These are phyloP conservation scores for Diaporthe destruens DNA, from an alignment of 2,329 filamentous ascomycete genomes.

Conservation along the genomic window DNA sequence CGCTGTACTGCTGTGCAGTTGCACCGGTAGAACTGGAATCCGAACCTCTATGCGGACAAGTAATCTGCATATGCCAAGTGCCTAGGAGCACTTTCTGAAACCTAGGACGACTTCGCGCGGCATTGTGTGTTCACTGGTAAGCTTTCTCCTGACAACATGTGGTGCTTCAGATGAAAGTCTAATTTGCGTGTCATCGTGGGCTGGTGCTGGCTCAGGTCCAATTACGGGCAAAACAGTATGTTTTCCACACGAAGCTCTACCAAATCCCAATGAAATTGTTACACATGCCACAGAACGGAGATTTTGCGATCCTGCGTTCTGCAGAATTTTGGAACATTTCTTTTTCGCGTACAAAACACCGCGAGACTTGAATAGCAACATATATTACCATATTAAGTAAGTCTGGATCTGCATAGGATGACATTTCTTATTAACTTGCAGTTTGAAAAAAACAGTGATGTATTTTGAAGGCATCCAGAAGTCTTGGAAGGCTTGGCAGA, in stretches of 20 bases:
- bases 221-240: background rate
- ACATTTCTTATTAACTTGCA: background rate
- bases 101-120: background rate
- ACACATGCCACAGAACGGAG: background rate
- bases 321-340: background rate
- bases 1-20: background rate
- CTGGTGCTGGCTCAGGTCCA: background rate
- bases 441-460: background rate
- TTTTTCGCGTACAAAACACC: background rate
- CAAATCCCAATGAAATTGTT: background rate
- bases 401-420: background rate
- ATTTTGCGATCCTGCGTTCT: no score
- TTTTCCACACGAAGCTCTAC: background rate
- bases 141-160: slow-evolving; percentile 24
- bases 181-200: background rate
- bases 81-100: slow-evolving; percentile 16
- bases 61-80: slow-evolving; percentile 29
- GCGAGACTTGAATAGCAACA: background rate
- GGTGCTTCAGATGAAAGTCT: slow-evolving; percentile 35
- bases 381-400: background rate
- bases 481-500: background rate
- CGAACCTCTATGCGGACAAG: background rate
- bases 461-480: background rate
- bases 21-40: background rate
- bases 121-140: slow-evolving; percentile 1